Conservation (phyloP, 108 stramenopile genomes). For the Cyclotella atomus region DNA sequence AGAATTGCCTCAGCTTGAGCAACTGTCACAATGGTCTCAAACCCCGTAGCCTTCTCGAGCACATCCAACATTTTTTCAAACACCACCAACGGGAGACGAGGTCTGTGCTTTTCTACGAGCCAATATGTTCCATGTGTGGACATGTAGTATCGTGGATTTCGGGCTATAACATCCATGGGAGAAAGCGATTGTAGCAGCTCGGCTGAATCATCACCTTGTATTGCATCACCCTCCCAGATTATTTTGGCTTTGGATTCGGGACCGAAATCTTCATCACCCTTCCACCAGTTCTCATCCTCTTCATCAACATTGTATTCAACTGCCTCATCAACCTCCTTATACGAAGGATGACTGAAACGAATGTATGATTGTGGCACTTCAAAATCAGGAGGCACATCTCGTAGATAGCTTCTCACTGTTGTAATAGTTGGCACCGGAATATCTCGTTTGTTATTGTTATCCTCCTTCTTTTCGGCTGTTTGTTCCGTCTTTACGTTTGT, state of each 20-base stretch:
- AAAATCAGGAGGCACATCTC: conserved; percentile 72
- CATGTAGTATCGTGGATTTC: conserved; percentile 41
- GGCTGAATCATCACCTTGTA: conserved; percentile 1
- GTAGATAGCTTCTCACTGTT: conserved; percentile 59
- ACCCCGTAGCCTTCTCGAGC: conserved; percentile 85
- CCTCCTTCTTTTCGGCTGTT: conserved; percentile 34
- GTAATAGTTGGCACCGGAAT: conserved; percentile 83
- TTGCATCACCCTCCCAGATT: conserved; percentile 12
- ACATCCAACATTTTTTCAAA: conserved; percentile 82
- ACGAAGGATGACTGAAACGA: conserved; percentile 58
- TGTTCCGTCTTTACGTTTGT: background rate
- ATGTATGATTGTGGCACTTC: conserved; percentile 65
- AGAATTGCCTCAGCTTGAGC: conserved; percentile 74
- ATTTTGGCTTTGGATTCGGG: conserved; percentile 27
- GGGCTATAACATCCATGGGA: conserved; percentile 23
- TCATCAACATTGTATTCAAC: conserved; percentile 77
- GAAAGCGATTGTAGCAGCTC: conserved; percentile 6
- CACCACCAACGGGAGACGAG: conserved; percentile 54
- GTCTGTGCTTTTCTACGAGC: conserved; percentile 31
- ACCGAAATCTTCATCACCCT: conserved; percentile 73
- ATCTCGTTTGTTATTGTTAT: conserved; percentile 63
- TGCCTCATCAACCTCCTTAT: conserved; percentile 49
- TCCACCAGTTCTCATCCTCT: conserved; percentile 83
- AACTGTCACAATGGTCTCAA: conserved; percentile 73
- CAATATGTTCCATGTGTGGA: conserved; percentile 12